Evolutionary conservation across 345 rosid species (phyloP), one percentile per base, ranked within the genome.

Genomic region (Boechera retrofracta): DNA sequence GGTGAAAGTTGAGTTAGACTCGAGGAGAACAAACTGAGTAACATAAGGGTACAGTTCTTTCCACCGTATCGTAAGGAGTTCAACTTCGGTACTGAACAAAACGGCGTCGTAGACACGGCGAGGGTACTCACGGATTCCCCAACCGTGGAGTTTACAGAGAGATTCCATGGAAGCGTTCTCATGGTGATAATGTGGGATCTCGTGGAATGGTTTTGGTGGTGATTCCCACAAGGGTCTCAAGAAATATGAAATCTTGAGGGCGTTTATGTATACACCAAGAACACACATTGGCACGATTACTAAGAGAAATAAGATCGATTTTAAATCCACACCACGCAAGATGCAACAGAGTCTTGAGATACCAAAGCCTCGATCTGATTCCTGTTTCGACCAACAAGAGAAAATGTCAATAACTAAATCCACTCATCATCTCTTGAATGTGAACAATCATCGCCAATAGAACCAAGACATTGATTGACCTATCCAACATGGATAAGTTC

Each of bases 311-410:
- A 94, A 11, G n/a, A 64, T 79, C 36, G 91, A 86, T 83, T 84
- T 91, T 53, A 94, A 76, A 58, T 94, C 97, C 59, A 94, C 71
- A 65, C 97, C 94, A 61, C 96, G 96, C 45, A 94, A 84, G 64
- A 91, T 87, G 79, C 98, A 94, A 15, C 97, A 89, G 54, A 94
- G 77, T 86, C 97, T 90, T 0, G 96, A 89, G 83, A 94, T 84
- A 83, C 91, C 88, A 80, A 92, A 82, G 54, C 79, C 86, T 66
- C 92, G 81, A 76, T 88, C 85, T 0, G 97, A 91, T 57, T 87
- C 97, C 97, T 94, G 90, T 72, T 80, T 71, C 5, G n/a, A 60
- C 29, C 31, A 29, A 64, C 3, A 13, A 16, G 24, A 10, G 15
- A 49, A 32, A 24, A 48, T 10, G 73, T 58, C 62, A 73, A 69